A percentile compares a stretch with the other conserved stretches of the same genome.
These are phyloP conservation scores for Arabidopsis thaliana DNA, from an alignment of 345 rosid species.

Conservation along the genomic window TAIR10.1 NC_003075.7:12864501-12865000, in stretches of 20 bases:
- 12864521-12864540: neutral
- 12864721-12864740: conserved; percentile 4
- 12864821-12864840: neutral
- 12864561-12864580: conserved; percentile 16
- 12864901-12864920: conserved; percentile 12
- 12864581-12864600: neutral
- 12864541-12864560: conserved; percentile 48
- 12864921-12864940: conserved; percentile 22
- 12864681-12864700: conserved; percentile 18
- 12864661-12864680: conserved; percentile 25
- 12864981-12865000: conserved; percentile 24
- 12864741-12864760: conserved; percentile 43
- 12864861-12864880: conserved; percentile 6
- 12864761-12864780: conserved; percentile 31
- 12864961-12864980: neutral
- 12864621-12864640: neutral
- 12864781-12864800: neutral
- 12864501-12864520: conserved; percentile 25
- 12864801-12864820: neutral
- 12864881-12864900: neutral
- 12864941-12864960: neutral
- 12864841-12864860: conserved; percentile 34
- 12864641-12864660: conserved; percentile 29
- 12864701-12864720: conserved; percentile 5
- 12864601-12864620: neutral